Percentiles rank a stretch among this genome's conserved stretches.
These are phyloP conservation scores for Parvularia atlantis DNA, from an alignment of 78 protist genomes.

Conservation along the genomic window DNA sequence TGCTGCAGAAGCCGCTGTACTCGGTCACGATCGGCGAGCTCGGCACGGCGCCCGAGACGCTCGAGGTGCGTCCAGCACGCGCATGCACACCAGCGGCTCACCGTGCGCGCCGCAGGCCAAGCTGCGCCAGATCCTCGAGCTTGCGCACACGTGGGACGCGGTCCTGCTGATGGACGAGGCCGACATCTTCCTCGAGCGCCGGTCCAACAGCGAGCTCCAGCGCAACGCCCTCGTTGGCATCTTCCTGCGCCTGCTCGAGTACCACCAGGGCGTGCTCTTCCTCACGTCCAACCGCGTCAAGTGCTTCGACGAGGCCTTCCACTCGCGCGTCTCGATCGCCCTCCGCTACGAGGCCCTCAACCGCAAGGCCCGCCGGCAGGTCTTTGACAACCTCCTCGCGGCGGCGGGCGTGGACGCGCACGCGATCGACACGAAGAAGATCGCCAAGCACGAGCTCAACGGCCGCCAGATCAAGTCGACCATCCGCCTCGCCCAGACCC, in stretches of 20 bases:
- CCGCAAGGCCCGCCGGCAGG: neutral
- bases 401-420: neutral
- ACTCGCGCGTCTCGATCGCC: constrained; percentile 17
- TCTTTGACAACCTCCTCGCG: constrained; percentile 2
- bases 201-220: constrained; percentile 15
- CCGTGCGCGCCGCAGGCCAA: too few species aligned
- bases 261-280: constrained; percentile 26
- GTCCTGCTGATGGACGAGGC: constrained; percentile 22
- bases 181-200: constrained; percentile 28
- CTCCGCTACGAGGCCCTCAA: neutral
- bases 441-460: constrained; percentile 15
- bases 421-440: neutral
- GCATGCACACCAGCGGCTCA: too few species aligned
- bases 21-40: constrained; percentile 29
- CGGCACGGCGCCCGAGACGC: constrained; percentile 6
- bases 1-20: constrained; percentile 31
- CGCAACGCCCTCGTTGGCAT: constrained; percentile 30
- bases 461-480: constrained; percentile 41
- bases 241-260: constrained; percentile 31
- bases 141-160: constrained; percentile 12
- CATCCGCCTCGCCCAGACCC: constrained; percentile 2
- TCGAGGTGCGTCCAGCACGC: too few species aligned
- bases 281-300: constrained; percentile 37
- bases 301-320: constrained; percentile 30
- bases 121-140: constrained; percentile 14